Percentiles rank a stretch among this genome's conserved stretches.
These are phyloP conservation scores for Candida piceae DNA, from an alignment of 805 yeast species.

Conservation along the genomic window DNA sequence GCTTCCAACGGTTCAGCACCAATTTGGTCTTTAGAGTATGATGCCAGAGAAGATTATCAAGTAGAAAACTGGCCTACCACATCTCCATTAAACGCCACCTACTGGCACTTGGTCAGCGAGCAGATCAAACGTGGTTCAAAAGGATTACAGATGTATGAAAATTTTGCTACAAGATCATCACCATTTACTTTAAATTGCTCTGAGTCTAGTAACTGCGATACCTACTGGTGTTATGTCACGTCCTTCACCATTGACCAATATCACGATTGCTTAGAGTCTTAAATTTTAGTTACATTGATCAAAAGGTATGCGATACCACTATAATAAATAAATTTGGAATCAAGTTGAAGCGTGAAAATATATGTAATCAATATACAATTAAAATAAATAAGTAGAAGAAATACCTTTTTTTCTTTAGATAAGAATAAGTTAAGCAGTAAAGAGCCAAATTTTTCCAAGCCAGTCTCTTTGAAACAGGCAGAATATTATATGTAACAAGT, in stretches of 20 bases:
- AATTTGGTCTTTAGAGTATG: constrained; percentile 57
- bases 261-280: constrained; percentile 23
- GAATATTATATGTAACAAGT: no score
- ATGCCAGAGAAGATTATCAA: constrained; percentile 56
- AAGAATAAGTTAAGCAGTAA: no score
- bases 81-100: constrained; percentile 61
- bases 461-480: no score
- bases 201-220: constrained; percentile 41
- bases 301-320: no score
- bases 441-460: no score
- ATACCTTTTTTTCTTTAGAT: no score
- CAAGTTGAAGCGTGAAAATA: no score
- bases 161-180: constrained; percentile 47
- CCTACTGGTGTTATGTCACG: constrained; percentile 37
- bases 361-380: no score
- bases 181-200: constrained; percentile 49
- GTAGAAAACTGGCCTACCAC: constrained; percentile 49
- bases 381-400: no score
- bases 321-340: no score
- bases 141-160: constrained; percentile 45
- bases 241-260: constrained; percentile 33
- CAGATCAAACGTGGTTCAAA: constrained; percentile 37
- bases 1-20: constrained; percentile 51
- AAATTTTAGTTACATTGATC: no score
- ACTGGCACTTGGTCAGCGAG: constrained; percentile 57